A percentile compares a stretch with the other conserved stretches of the same genome.
Conservation (phyloP, 2,329 filamentous ascomycete genomes). For the Phoma sp. region DNA sequence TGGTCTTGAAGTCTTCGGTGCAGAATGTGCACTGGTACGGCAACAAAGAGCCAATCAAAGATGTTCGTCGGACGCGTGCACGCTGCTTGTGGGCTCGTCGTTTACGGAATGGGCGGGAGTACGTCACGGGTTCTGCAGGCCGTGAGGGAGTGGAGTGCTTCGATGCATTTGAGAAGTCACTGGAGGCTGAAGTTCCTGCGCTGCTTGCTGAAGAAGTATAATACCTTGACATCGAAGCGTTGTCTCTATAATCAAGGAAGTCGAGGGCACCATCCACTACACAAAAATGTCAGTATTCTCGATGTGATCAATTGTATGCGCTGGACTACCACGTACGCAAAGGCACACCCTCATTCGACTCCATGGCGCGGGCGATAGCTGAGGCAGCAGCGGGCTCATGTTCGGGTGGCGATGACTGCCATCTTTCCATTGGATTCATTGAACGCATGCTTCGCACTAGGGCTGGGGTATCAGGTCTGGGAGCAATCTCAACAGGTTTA, state of each 20-base stretch:
- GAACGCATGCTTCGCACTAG: slow-evolving; percentile 5
- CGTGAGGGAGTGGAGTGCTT: slow-evolving; percentile 7
- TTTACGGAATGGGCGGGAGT: slow-evolving; percentile 8
- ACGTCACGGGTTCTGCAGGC: background rate
- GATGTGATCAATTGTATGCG: fast-evolving
- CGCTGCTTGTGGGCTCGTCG: slow-evolving; percentile 14
- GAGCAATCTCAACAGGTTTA: slow-evolving; percentile 30
- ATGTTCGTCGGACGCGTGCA: slow-evolving; percentile 18
- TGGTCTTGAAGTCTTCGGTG: slow-evolving; percentile 39
- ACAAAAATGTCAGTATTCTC: background rate
- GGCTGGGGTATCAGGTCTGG: slow-evolving; percentile 32
- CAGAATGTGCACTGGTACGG: slow-evolving; percentile 41
- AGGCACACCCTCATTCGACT: slow-evolving; percentile 13
- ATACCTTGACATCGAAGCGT: slow-evolving; percentile 7
- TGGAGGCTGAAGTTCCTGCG: slow-evolving; percentile 31
- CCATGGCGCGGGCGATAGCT: slow-evolving; percentile 35
- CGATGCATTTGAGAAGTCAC: slow-evolving; percentile 21
- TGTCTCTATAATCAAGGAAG: slow-evolving; percentile 5
- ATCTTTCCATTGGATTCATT: slow-evolving; percentile 36
- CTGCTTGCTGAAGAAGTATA: slow-evolving; percentile 32
- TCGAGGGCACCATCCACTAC: background rate
- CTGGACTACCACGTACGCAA: background rate
- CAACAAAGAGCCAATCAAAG: slow-evolving; percentile 14
- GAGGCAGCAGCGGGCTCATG: slow-evolving; percentile 32
- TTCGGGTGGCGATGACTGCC: slow-evolving; percentile 38